Evolutionary conservation across 805 yeast species (phyloP).

Genomic region (Candida sakaeoensis): DNA sequence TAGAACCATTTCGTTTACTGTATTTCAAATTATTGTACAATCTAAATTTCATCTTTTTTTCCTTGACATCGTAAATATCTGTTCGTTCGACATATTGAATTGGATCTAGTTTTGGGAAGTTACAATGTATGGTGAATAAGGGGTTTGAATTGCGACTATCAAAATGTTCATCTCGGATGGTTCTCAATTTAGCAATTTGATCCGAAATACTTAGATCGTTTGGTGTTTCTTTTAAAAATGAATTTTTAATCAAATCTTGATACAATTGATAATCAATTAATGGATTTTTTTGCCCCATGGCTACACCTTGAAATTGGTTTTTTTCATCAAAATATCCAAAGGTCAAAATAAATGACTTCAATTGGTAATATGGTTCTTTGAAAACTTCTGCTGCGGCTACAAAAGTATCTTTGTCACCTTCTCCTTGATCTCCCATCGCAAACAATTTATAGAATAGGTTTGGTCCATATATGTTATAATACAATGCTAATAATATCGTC

Average conservation of each 20-base stretch:
- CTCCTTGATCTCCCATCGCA: conserved; percentile 49
- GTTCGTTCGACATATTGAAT: conserved; percentile 18
- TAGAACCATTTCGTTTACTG: conserved; percentile 11
- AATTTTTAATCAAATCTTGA: conserved; percentile 9
- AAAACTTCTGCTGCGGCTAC: conserved; percentile 33
- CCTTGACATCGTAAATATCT: conserved; percentile 23
- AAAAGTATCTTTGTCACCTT: conserved; percentile 37
- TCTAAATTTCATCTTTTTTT: conserved; percentile 23
- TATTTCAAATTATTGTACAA: conserved; percentile 23
- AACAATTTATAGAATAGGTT: conserved; percentile 55
- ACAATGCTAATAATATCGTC: conserved; percentile 56
- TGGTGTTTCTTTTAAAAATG: conserved; percentile 5
- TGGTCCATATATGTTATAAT: conserved; percentile 66
- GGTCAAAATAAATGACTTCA: conserved; percentile 36
- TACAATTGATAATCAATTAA: conserved; percentile 18
- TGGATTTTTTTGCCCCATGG: conserved; percentile 33
- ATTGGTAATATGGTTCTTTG: conserved; percentile 35
- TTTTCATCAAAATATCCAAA: conserved; percentile 26
- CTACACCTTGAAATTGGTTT: conserved; percentile 30
- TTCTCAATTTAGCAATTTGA: conserved; percentile 22
- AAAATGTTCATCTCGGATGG: conserved; percentile 17
- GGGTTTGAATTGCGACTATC: conserved; percentile 17
- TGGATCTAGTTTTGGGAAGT: conserved; percentile 36
- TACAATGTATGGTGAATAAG: conserved; percentile 31
- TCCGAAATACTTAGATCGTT: conserved; percentile 14